Evolutionary conservation across 352 stramenopile genomes (phyloP), one percentile per base, ranked within the genome.

Genomic region (Globisporangium mamillatum): DNA sequence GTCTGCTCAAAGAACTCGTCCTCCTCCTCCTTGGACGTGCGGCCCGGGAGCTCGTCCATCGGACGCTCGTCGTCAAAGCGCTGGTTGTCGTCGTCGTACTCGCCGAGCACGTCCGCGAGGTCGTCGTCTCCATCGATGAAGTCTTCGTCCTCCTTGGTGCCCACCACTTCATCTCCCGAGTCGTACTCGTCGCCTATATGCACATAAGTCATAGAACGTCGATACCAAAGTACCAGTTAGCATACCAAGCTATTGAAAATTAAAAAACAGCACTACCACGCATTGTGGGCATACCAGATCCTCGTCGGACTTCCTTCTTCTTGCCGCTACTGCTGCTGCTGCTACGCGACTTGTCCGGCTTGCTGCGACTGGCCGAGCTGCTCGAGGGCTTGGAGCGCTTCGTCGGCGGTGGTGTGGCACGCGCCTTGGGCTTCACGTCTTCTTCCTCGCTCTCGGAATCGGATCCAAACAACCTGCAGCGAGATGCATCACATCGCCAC

Each of bases 91-190:
- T 94, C 71, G 64, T 82, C 74, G 72, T 96, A 94, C 69, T 96
- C 88, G 38, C 78, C 84, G 54, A 96, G 69, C 22, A 96, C 88
- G 56, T 93, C 86, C 1, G 75, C 88, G 32, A 96, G 77, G 64
- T 96, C 88, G 69, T 96, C 89, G 29, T 96, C 89, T n/a, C 82
- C 48, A 68, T 94, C 89, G 69, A 96, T 96, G 68, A 96, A 96
- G 52, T 91, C 89, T 5, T 96, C 82, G 71, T 96, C 89, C 0
- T 94, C 89, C 60, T 92, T 93, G 12, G 75, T 90, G 50, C 69
- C 75, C n/a, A 80, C 75, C 1, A 75, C 82, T 61, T 96, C 89
- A 2, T 94, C 89, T 2, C 87, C 89, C 4, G 89, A 96, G 60
- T 96, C 89, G 71, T 96, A 96, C 57, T 93, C 89, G 34, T 96